Conservation (phyloP, 805 yeast species). For the Zygosaccharomyces kombuchaensis region DNA sequence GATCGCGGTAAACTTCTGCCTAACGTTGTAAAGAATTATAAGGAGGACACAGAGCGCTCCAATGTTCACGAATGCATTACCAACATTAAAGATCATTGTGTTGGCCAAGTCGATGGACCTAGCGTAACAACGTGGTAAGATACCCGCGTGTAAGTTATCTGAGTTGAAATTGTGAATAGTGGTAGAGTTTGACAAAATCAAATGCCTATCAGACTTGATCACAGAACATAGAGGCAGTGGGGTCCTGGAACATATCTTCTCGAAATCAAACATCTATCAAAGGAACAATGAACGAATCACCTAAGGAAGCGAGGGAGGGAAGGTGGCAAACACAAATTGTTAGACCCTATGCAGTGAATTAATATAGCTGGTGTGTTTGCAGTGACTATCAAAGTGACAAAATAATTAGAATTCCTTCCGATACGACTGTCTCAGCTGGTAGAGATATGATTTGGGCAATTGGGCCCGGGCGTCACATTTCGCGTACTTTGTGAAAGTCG, state of each 20-base stretch:
- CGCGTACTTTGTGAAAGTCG: conserved; percentile 5
- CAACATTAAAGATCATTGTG: conserved; percentile 84
- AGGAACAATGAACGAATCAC: background rate
- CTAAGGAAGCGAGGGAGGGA: background rate
- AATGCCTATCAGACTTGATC: conserved; percentile 47
- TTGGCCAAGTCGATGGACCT: conserved; percentile 84
- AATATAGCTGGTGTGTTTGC: too few species aligned
- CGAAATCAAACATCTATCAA: conserved; percentile 20
- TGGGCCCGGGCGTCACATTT: conserved; percentile 1
- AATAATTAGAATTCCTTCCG: too few species aligned
- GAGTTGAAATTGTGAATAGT: conserved; percentile 21
- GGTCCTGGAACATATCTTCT: conserved; percentile 54
- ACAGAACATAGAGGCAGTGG: conserved; percentile 80
- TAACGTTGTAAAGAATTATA: conserved; percentile 69
- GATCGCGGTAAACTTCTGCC: conserved; percentile 88
- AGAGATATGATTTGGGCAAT: too few species aligned
- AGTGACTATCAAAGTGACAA: background rate
- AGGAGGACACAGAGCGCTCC: conserved; percentile 62
- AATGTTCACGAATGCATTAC: conserved; percentile 81
- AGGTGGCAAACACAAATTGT: background rate
- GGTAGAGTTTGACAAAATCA: conserved; percentile 24
- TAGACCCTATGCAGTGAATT: background rate
- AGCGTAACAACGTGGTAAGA: conserved; percentile 76
- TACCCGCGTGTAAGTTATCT: conserved; percentile 46
- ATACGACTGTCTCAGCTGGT: too few species aligned